Evolutionary conservation across 2,329 filamentous ascomycete species (phyloP), one percentile per base, ranked within the genome.

Genomic region (Stagonosporopsis rhizophila): DNA sequence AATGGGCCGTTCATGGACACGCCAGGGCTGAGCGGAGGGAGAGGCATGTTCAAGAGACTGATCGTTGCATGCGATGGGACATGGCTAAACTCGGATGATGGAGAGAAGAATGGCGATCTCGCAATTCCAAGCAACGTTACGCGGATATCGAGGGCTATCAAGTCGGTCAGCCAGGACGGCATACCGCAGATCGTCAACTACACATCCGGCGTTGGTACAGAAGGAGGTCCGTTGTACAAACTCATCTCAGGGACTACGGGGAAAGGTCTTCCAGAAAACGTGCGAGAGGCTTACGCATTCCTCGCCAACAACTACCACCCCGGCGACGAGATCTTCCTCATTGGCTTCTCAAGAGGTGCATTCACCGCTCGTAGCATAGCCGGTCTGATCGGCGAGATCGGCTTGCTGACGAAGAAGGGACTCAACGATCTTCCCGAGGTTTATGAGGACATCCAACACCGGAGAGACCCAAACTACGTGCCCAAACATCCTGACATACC

Each of bases 141-240:
- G 0, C 74, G 81, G 3, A 75, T 83, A 19, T 76, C 77, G 8
- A 73, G 81, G 58, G 81, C 81, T 15, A 81, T 83, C 61, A 80
- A 79, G 51, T 72, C 79, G 9, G 71, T 79, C 47, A 80, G 76
- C 62, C 71, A 74, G 25, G 80, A 82, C 64, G 79, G 79, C 6
- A 77, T 82, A 14, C 78, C 78, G 9, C 81, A 83, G 60, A 76
- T 83, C 25, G 78, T 81, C 4, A 81, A 81, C 61, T 83, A 83
- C 61, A 80, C 82, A 44, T 77, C 74, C 46, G 81, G 81, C 8
- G 73, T 83, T 4, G 81, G 80, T 4, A 77, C 75, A 3, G 72
- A 75, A 30, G 80, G 80, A 11, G 76, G 77, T 4, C 66, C 78
- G 4, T 57, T 81, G 23, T 77, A 78, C 54, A 76, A 76, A 44